A percentile compares a stretch with the other conserved stretches of the same genome.
phyloP scores from a whole-genome alignment of 1,284 basidiomycete species.

The Apiotrichum montevideense region DNA sequence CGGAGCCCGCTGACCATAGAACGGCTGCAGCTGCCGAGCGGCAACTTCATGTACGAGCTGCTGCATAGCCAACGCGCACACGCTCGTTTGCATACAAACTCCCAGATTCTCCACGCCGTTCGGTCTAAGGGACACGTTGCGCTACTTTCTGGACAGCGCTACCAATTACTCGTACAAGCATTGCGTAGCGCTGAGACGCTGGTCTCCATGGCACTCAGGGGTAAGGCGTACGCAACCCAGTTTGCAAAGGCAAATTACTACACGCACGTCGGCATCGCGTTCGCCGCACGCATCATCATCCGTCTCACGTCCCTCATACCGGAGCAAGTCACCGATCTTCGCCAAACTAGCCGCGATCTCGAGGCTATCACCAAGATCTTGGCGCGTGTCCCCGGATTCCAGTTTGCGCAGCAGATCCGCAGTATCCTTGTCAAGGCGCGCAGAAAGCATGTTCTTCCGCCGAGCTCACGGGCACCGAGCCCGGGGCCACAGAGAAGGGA shows the following conservation, averaged over 20 bases:
- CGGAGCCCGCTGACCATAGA: slow-evolving; percentile 1
- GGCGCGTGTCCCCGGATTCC: slow-evolving; percentile 37
- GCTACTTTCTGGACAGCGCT: slow-evolving; percentile 20
- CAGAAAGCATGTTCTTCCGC: slow-evolving; percentile 30
- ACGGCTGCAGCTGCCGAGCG: background rate
- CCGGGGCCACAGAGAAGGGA: background rate
- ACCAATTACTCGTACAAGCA: slow-evolving; percentile 23
- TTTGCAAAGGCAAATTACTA: slow-evolving; percentile 16
- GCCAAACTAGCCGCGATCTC: slow-evolving; percentile 36
- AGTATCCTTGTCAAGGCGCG: slow-evolving; percentile 32
- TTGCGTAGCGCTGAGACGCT: slow-evolving; percentile 24
- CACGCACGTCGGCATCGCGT: slow-evolving; percentile 36
- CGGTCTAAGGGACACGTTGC: slow-evolving; percentile 25
- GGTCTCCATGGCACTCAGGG: slow-evolving; percentile 23
- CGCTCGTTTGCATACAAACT: slow-evolving; percentile 28
- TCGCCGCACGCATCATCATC: slow-evolving; percentile 38
- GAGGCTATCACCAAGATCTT: slow-evolving; percentile 33
- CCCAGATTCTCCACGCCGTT: slow-evolving; percentile 28
- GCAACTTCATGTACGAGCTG: slow-evolving; percentile 13
- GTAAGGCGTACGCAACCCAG: slow-evolving; percentile 26
- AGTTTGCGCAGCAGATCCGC: slow-evolving; percentile 32
- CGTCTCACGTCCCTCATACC: slow-evolving; percentile 35
- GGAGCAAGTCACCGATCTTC: slow-evolving; percentile 27
- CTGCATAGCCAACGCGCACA: slow-evolving; percentile 18
- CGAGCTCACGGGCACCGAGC: slow-evolving; percentile 16